Conservation (phyloP, 2,329 filamentous ascomycete species). For the Colletotrichum paranaense region DNA sequence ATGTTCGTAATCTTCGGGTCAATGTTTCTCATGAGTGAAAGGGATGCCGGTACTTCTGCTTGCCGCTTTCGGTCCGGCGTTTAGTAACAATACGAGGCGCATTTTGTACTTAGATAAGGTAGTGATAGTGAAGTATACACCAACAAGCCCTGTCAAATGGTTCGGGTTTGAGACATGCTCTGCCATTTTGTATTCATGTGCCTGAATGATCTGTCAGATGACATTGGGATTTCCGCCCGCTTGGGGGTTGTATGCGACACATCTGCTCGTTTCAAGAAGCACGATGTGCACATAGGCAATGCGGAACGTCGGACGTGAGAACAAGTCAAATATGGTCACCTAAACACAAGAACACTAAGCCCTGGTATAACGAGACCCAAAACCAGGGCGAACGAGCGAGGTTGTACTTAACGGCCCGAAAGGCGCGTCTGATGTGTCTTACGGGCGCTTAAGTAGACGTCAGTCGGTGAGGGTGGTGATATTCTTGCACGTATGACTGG, state of each 20-base stretch:
- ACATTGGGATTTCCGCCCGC: neutral
- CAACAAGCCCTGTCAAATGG: neutral
- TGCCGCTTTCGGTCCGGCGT: neutral
- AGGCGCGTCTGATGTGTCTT: slow-evolving; percentile 15
- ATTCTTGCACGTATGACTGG: neutral
- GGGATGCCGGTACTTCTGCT: neutral
- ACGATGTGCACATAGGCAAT: neutral
- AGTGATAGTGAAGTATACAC: neutral
- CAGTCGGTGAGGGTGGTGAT: slow-evolving; percentile 12
- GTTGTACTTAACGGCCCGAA: slow-evolving; percentile 25
- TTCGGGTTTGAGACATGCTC: neutral
- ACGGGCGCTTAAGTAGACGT: slow-evolving; percentile 35
- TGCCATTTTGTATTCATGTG: neutral
- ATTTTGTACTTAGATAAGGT: neutral
- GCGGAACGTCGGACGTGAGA: slow-evolving; percentile 27
- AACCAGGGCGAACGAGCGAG: slow-evolving; percentile 29
- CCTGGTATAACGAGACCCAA: slow-evolving; percentile 15
- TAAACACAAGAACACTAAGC: neutral
- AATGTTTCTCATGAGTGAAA: neutral
- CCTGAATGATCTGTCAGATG: neutral
- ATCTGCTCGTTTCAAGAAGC: slow-evolving; percentile 10
- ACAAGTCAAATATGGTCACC: neutral
- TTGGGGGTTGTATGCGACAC: neutral
- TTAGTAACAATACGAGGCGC: neutral
- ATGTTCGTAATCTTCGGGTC: neutral